Evolutionary conservation across 1,284 basidiomycete species (phyloP), one percentile per base, ranked within the genome.

Genomic region (Microbotryum saponariae): DNA sequence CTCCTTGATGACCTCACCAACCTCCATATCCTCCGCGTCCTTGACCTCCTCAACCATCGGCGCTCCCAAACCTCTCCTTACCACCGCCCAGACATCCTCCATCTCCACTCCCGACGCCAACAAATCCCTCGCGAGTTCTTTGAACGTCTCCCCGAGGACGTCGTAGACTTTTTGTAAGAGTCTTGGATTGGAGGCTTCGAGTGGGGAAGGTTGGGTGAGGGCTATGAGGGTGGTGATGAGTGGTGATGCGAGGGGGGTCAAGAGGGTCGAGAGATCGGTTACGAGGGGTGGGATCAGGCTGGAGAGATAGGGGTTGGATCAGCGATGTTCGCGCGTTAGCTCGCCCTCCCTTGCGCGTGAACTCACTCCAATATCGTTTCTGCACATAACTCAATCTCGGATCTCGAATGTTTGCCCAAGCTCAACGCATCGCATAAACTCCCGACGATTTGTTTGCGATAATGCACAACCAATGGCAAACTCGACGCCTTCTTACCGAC

Each of bases 281-380:
- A 73, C 58, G 54, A 72, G 67, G 3, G 69, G 65, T 9, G 71
- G 71, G 10, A 73, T 59, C 16, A 73, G 64, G 44, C 70, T 71
- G 60, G 2, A 31, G 31, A 14, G 42, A 25, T 45, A 45, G 20
- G 27, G 29, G 6, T 2, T 44, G 20, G 56, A 31, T 12, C 4
- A 20, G 20, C 14, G 1, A 47, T 21, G 6, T 1, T 18, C 46
- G 46, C 46, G 1, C 18, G 21, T 14, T 47, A 7, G 6, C 9
- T 42, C 2, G 4, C 16, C 16, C 6, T 18, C 14, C 4, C 16
- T 6, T 1, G 23, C 45, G 52, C 42, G 25, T n/a, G 6, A 6
- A 64, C 69, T 51, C 52, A 71, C 68, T 69, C 68, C 16, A 69
- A 42, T 25, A 70, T 46, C 2, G 61, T 54, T 31, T 67, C 63